These are phyloP conservation scores for Lecanicillium sp. DNA, from an alignment of 2,329 filamentous ascomycete genomes.

Conservation along the genomic window DNA sequence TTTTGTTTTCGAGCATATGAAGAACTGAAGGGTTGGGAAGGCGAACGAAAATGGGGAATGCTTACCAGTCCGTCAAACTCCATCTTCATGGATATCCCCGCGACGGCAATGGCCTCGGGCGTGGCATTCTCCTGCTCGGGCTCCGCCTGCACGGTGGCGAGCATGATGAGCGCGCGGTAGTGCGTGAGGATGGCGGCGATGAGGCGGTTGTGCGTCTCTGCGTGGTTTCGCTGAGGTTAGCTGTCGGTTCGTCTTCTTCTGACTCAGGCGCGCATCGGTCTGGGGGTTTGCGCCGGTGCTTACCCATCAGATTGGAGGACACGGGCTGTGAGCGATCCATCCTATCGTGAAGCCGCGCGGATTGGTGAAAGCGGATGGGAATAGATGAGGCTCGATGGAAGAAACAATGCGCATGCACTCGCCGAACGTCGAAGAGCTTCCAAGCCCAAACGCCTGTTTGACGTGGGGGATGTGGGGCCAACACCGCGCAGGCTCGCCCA, in stretches of 20 bases:
- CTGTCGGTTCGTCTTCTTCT: slow-evolving; percentile 1
- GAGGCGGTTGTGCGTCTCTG: slow-evolving; percentile 40
- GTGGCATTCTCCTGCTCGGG: slow-evolving; percentile 33
- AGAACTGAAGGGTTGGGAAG: neutral
- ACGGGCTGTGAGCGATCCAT: slow-evolving; percentile 30
- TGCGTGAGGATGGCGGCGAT: slow-evolving; percentile 39
- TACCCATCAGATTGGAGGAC: slow-evolving; percentile 33
- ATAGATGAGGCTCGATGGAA: no score
- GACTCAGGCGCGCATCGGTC: no score
- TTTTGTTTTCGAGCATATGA: no score
- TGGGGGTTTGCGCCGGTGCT: slow-evolving; percentile 10
- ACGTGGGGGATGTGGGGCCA: no score
- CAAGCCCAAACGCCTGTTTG: no score
- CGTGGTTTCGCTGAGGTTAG: neutral
- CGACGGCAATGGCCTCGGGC: slow-evolving; percentile 36
- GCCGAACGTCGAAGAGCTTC: no score
- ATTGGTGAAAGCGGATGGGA: no score
- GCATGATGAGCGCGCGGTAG: slow-evolving; percentile 38
- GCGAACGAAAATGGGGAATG: neutral
- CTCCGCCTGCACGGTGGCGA: slow-evolving; percentile 37
- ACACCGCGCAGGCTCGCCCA: no score
- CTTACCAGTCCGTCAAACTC: slow-evolving; percentile 39
- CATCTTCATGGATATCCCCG: slow-evolving; percentile 39
- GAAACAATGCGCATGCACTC: no score
- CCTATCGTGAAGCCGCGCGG: no score